Conservation (phyloP, 192 early-diverging fungal species). For the Coemansia sp. region DNA sequence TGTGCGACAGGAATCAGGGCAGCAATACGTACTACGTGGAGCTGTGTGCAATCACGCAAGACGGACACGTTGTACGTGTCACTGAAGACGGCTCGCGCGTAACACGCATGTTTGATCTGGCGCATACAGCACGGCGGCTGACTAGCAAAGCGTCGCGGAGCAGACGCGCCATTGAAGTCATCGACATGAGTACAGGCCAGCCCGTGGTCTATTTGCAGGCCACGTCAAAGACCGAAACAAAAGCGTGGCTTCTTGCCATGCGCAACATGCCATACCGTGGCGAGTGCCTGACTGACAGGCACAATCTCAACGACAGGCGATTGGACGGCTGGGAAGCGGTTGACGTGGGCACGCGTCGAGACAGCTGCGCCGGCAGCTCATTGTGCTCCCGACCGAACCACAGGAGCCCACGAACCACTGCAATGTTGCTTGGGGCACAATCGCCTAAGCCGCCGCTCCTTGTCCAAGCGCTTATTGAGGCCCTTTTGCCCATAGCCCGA, state of each 20-base stretch:
- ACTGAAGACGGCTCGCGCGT: background rate
- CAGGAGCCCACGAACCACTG: background rate
- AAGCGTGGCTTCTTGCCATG: conserved; percentile 36
- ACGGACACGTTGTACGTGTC: conserved; percentile 10
- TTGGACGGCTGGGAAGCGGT: background rate
- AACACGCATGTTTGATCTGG: background rate
- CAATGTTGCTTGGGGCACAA: conserved; percentile 2
- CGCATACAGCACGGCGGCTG: background rate
- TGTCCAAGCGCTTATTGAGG: conserved; percentile 42
- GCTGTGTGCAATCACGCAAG: conserved; percentile 21
- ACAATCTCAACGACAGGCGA: background rate
- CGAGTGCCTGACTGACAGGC: background rate
- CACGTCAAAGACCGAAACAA: conserved; percentile 20
- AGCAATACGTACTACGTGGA: conserved; percentile 12
- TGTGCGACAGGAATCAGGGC: conserved; percentile 30
- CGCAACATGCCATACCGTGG: background rate
- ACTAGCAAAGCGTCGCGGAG: conserved; percentile 4
- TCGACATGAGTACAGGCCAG: conserved; percentile 1
- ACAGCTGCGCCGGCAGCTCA: background rate
- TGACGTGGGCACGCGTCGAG: background rate
- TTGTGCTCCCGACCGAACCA: background rate
- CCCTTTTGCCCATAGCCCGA: background rate
- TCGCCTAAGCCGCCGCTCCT: conserved; percentile 35
- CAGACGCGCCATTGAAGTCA: conserved; percentile 19
- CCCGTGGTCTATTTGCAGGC: conserved; percentile 30